A percentile compares a stretch with the other conserved stretches of the same genome.
Evolutionary conservation across 768 basidiomycete genomes (phyloP).

Genomic region (Polyporus arcularius): DNA sequence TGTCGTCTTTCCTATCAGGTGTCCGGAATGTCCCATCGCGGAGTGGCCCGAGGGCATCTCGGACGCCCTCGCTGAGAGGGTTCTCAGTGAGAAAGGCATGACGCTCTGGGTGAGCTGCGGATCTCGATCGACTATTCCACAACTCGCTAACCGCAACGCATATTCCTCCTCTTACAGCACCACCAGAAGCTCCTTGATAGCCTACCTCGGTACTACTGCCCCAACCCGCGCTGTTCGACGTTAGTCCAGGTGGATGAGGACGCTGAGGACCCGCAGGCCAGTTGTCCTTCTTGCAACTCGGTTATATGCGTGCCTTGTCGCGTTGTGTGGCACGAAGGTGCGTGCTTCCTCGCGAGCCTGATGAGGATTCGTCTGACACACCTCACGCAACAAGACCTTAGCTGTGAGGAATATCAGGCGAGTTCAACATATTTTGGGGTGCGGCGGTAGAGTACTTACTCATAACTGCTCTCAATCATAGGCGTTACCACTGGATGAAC

Average conservation of each 20-base stretch:
- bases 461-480: conserved; percentile 15
- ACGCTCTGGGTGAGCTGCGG: conserved; percentile 33
- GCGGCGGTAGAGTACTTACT: neutral
- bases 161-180: conserved; percentile 26
- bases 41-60: conserved; percentile 37
- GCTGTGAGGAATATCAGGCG: conserved; percentile 37
- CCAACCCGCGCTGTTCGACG: conserved; percentile 39
- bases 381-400: conserved; percentile 21
- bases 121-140: neutral
- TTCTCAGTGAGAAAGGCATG: conserved; percentile 37
- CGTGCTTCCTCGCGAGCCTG: neutral
- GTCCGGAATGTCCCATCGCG: conserved; percentile 38
- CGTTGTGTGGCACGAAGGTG: conserved; percentile 38
- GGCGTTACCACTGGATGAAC: conserved; percentile 39
- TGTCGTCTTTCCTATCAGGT: conserved; percentile 39
- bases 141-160: neutral
- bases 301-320: conserved; percentile 39
- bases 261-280: conserved; percentile 33
- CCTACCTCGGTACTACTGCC: conserved; percentile 38
- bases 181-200: conserved; percentile 39
- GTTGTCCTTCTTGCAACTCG: conserved; percentile 36
- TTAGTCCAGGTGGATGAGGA: conserved; percentile 38
- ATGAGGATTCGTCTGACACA: neutral
- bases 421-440: neutral
- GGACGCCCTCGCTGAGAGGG: conserved; percentile 35